Evolutionary conservation across 2,329 filamentous ascomycete genomes (phyloP).

Genomic region (Cladobotryum mycophilum): DNA sequence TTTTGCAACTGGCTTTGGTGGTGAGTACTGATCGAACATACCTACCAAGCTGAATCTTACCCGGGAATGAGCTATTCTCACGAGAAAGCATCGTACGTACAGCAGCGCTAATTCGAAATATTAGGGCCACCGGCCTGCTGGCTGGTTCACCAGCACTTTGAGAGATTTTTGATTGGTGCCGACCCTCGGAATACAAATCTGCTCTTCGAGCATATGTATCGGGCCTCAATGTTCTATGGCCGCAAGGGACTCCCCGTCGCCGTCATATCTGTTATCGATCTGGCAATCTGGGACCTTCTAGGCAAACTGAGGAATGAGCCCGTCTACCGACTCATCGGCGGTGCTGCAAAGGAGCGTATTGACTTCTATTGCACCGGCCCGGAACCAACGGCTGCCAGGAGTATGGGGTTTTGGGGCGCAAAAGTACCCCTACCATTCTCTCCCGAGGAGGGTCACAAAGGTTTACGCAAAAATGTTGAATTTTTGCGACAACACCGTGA

Average conservation of each 20-base stretch:
- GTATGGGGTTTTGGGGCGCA: slow-evolving; percentile 83
- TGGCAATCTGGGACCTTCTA: slow-evolving; percentile 86
- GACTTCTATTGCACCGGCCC: slow-evolving; percentile 95
- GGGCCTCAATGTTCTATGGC: slow-evolving; percentile 92
- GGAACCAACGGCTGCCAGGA: slow-evolving; percentile 70
- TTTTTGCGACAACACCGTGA: slow-evolving; percentile 81
- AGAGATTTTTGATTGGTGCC: slow-evolving; percentile 81
- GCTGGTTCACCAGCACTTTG: slow-evolving; percentile 89
- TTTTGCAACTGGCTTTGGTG: slow-evolving; percentile 90
- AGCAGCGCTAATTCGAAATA: neutral
- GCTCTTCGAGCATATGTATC: slow-evolving; percentile 95
- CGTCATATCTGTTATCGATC: slow-evolving; percentile 89
- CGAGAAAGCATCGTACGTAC: no score
- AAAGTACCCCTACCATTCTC: slow-evolving; percentile 89
- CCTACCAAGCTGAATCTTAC: neutral
- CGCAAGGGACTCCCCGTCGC: slow-evolving; percentile 86
- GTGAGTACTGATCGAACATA: slow-evolving; percentile 27
- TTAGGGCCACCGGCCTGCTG: slow-evolving; percentile 81
- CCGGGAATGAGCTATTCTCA: no score
- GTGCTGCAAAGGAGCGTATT: slow-evolving; percentile 74
- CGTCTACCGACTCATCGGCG: slow-evolving; percentile 90
- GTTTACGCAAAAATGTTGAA: slow-evolving; percentile 82
- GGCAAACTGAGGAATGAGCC: slow-evolving; percentile 90
- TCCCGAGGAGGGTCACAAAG: slow-evolving; percentile 76
- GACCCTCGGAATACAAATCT: slow-evolving; percentile 89